These are phyloP conservation scores for Kwoniella sp. DNA, from an alignment of 768 basidiomycete genomes.

Conservation along the genomic window DNA sequence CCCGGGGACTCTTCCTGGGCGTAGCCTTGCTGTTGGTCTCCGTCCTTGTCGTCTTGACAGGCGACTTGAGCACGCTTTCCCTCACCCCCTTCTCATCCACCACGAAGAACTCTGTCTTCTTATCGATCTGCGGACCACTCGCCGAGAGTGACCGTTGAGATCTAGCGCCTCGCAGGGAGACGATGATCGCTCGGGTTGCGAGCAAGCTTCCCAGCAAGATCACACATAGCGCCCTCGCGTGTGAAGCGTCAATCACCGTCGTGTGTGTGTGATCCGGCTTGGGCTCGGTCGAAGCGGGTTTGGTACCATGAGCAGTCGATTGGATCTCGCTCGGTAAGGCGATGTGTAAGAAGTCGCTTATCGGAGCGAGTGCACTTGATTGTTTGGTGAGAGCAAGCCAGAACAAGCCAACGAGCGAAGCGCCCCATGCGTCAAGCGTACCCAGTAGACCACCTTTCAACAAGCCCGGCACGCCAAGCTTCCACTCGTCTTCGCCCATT, in stretches of 20 bases:
- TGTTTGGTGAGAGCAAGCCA: slow-evolving; percentile 25
- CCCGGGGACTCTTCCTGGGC: slow-evolving; percentile 32
- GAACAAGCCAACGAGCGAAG: slow-evolving; percentile 27
- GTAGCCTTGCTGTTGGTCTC: slow-evolving; percentile 15
- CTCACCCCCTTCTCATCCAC: slow-evolving; percentile 15
- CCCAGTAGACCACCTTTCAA: slow-evolving; percentile 32
- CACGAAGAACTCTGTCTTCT: slow-evolving; percentile 16
- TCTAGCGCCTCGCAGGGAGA: slow-evolving; percentile 4
- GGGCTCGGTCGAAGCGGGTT: neutral
- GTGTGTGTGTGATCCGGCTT: neutral
- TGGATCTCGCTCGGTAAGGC: slow-evolving; percentile 29
- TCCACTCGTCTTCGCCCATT: slow-evolving; percentile 34
- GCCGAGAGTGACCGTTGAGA: neutral
- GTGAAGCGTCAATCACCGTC: slow-evolving; percentile 9
- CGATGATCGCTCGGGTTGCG: slow-evolving; percentile 25
- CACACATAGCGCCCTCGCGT: slow-evolving; percentile 34
- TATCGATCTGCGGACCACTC: slow-evolving; percentile 14
- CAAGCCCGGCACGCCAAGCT: slow-evolving; percentile 29
- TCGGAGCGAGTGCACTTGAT: slow-evolving; percentile 10
- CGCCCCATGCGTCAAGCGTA: slow-evolving; percentile 40
- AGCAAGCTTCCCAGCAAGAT: slow-evolving; percentile 31
- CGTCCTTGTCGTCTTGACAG: slow-evolving; percentile 16
- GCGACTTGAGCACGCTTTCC: slow-evolving; percentile 29
- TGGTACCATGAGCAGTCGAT: neutral
- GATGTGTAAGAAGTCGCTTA: slow-evolving; percentile 9